Base-by-base conservation (phyloP, 441 rosid genomes). In the Macaranga tanarius region DNA sequence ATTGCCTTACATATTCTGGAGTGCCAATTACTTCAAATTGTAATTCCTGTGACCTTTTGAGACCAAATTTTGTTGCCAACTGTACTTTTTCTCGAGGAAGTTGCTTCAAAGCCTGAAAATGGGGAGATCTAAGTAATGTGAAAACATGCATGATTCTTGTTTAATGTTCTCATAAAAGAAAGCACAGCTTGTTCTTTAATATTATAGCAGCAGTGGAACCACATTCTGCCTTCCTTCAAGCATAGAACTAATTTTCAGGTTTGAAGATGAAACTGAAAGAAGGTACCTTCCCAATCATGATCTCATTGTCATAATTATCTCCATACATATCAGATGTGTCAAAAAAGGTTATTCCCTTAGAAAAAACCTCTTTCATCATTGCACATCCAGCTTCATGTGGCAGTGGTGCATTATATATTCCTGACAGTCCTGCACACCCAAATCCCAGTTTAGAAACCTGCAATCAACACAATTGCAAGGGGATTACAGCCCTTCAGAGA, bases 381-480 rank as follows among this genome's bases (percentile, higher is more conserved):
- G 77, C 74, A 76, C 80, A 77, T 64, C 87, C 89, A n/a, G 58
- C 85, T 73, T 84, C 86, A 68, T 82, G 86, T 17, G 86, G 58
- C 17, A 87, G 78, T 59, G 88, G 85, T n/a, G 84, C 76, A 74
- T 82, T 84, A 5, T 48, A 69, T 15, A 76, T 31, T 26, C 89
- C 87, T 2, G 85, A 75, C 69, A 87, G 86, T 25, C 86, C 83
- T 0, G 16, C 86, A 25, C 91, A 85, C 61, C 89, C 89, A 55
- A 81, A 79, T 15, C 89, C 89, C 71, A 84, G 57, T 62, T 82
- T 77, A 2, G 87, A 85, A 63, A 87, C 84, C 88, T 85, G 81
- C 70, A 69, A 50, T 16, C 12, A 22, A 28, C n/a, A 17, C 20
- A 44, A 42, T 44, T 11, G 5, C 7, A 16, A 62, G 12, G 40